Base-by-base conservation (phyloP, 768 basidiomycete genomes). In the Mycena chlorophos region DNA sequence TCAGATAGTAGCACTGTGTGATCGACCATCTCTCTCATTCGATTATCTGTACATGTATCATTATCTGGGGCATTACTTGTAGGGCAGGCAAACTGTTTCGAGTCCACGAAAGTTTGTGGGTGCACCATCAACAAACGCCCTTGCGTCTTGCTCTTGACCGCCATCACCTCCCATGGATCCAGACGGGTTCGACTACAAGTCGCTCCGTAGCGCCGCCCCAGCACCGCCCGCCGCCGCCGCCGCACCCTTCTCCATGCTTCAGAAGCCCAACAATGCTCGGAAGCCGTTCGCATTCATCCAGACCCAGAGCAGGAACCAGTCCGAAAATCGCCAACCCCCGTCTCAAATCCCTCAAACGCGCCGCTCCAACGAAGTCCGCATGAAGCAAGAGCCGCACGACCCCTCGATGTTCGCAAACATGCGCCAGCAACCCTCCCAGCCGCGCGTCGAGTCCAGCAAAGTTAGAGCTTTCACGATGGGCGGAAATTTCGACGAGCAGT, bases 131-230 rank as follows among this genome's bases (percentile, higher is more conserved):
- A 46, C 13, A 14, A 42, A 26, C 46, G 49, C 53, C 25, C 54
- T 50, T 55, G 52, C 46, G 25, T 55, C 54, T 47, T 42, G 52
- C 51, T 43, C 40, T 43, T 10, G 16, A 8, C 12, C 20, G 34
- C 38, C 3, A 26, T 42, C 26, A 40, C 39, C 34, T 23, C 6
- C 27, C 12, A 63, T 63, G 62, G 62, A 60, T 38, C 52, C 52
- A 3, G 47, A 55, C 38, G 62, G 62, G 37, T 63, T 63, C 43
- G 62, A 63, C 27, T 63, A 52, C 51, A 59, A 59, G 19, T 54
- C 62, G 28, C 34, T 63, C 4, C 62, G 62, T 6, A 51, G 51
- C 23, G 49, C 49, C 25, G 52, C 49, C 43, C 29, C 55, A 4
- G 34, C 49, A n/a, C 19, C 30, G 12, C 47, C 54, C 48, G 57